Percentiles rank a stretch among this genome's conserved stretches.
phyloP scores from a whole-genome alignment of 1,284 basidiomycete genomes.

The Wolfiporia cocos region DNA sequence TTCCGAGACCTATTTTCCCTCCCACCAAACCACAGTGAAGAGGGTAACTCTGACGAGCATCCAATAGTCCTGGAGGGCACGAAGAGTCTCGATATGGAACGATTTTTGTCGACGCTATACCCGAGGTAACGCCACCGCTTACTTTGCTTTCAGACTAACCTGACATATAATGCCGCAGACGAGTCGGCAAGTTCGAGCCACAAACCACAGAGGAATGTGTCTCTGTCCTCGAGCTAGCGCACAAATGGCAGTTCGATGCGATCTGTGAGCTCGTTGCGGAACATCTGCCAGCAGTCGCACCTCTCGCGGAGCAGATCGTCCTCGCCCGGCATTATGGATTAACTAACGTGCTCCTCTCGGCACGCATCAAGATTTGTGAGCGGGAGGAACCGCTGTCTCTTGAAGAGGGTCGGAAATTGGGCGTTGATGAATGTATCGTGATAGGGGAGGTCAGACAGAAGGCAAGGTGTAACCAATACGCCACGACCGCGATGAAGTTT shows the following conservation, averaged over 20 bases:
- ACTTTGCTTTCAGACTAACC: not conserved
- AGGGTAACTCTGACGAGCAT: not conserved
- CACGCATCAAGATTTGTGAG: not conserved
- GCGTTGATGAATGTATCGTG: not conserved
- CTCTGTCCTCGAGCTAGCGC: not conserved
- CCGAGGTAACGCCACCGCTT: not conserved
- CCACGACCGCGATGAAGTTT: not conserved
- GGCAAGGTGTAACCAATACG: not conserved
- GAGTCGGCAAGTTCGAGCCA: not conserved
- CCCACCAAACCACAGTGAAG: not conserved
- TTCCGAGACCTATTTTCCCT: conserved; percentile 2
- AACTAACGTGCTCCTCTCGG: not conserved
- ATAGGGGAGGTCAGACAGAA: not conserved
- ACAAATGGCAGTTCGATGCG: conserved; percentile 1
- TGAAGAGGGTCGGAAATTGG: not conserved
- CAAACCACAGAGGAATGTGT: not conserved
- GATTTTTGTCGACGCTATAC: not conserved
- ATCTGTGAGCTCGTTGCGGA: not conserved
- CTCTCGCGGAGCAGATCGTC: conserved; percentile 1
- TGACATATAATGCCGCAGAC: not conserved
- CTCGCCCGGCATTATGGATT: not conserved
- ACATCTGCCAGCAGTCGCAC: not conserved
- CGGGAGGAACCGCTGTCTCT: not conserved
- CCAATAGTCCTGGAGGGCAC: not conserved
- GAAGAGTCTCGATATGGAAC: not conserved